Conservation (phyloP, 2,329 filamentous ascomycete genomes). For the Fusarium palustre region DNA sequence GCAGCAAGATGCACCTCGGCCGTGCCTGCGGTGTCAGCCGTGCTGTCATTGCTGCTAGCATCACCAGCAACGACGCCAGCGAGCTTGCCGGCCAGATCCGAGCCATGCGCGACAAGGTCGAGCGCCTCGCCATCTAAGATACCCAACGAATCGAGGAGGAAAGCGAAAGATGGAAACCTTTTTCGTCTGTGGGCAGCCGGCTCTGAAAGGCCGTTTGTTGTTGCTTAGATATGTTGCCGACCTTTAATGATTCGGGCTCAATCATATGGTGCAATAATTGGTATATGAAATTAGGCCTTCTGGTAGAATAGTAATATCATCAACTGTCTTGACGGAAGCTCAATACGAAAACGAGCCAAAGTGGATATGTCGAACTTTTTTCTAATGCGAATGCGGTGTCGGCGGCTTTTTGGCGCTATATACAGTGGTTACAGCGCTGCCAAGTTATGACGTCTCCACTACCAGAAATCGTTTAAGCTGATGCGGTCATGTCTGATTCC, state of each 20-base stretch:
- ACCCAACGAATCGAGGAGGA: constrained; percentile 32
- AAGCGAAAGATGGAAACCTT: constrained; percentile 29
- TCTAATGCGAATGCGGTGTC: constrained; percentile 42
- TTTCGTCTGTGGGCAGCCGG: constrained; percentile 26
- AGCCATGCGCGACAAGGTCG: constrained; percentile 92
- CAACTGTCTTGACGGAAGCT: constrained; percentile 34
- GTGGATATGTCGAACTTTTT: constrained; percentile 31
- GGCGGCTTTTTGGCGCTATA: constrained; percentile 28
- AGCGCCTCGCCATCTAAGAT: constrained; percentile 89
- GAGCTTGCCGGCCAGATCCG: constrained; percentile 91
- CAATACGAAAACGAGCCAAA: constrained; percentile 41
- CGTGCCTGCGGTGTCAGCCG: constrained; percentile 90
- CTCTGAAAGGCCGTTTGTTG: constrained; percentile 4
- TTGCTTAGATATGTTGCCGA: constrained; percentile 26
- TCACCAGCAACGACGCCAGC: constrained; percentile 91
- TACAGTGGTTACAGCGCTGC: constrained; percentile 27
- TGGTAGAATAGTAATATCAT: constrained; percentile 41
- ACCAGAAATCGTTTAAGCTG: constrained; percentile 22
- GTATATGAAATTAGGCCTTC: constrained; percentile 32
- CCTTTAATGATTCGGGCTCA: constrained; percentile 20
- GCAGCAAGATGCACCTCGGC: constrained; percentile 85
- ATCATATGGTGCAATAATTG: constrained; percentile 30
- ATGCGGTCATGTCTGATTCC: constrained; percentile 42
- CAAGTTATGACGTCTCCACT: constrained; percentile 45
- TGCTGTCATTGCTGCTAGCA: constrained; percentile 86